Conservation (phyloP, 495 filamentous ascomycete species). For the Copromyces sp. region DNA sequence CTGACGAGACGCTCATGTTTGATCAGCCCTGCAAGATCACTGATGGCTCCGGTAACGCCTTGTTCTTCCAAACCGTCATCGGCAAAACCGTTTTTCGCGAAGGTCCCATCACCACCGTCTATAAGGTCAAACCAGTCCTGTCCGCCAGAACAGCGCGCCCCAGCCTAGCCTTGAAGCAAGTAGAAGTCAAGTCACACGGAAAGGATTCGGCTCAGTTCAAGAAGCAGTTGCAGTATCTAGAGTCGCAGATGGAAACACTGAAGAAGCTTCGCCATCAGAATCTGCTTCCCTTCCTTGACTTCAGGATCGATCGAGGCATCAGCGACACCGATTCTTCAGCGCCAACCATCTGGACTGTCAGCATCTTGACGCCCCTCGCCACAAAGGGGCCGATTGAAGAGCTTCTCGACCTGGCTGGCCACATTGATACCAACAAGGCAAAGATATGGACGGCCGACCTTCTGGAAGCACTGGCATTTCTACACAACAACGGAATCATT, state of each 20-base stretch:
- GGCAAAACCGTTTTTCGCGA: slow-evolving; percentile 48
- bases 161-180: slow-evolving; percentile 62
- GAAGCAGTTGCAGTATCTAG: slow-evolving; percentile 54
- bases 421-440: slow-evolving; percentile 59
- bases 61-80: slow-evolving; percentile 55
- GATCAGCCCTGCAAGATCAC: slow-evolving; percentile 56
- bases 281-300: slow-evolving; percentile 67
- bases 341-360: slow-evolving; percentile 59
- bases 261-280: slow-evolving; percentile 69
- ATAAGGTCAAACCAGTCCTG: slow-evolving; percentile 56
- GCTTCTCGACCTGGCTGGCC: slow-evolving; percentile 64
- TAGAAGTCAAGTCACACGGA: slow-evolving; percentile 43
- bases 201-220: slow-evolving; percentile 50
- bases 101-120: slow-evolving; percentile 50
- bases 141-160: slow-evolving; percentile 41
- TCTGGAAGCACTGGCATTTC: slow-evolving; percentile 79
- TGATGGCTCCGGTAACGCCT: slow-evolving; percentile 43
- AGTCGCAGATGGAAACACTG: slow-evolving; percentile 58
- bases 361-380: slow-evolving; percentile 63
- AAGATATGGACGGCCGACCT: slow-evolving; percentile 81
- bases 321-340: slow-evolving; percentile 27
- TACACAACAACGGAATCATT: slow-evolving; percentile 70
- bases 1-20: slow-evolving; percentile 45
- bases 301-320: slow-evolving; percentile 53
- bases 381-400: slow-evolving; percentile 77